Base-by-base conservation (phyloP, 805 yeast genomes). In the Zygosaccharomyces bailii region DNA sequence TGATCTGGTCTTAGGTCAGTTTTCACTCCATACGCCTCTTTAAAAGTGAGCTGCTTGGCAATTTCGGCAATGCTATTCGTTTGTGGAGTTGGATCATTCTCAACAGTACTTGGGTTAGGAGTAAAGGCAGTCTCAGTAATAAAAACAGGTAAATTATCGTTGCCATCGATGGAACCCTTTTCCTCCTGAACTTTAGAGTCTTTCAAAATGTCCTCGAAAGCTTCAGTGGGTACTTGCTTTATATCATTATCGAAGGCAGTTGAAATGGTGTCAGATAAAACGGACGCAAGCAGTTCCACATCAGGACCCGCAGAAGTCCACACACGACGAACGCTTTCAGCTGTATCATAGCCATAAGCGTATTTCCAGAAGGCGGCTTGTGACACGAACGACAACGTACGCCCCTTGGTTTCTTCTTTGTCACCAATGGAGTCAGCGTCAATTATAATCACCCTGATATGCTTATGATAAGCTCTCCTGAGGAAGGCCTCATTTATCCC, bases 361-460 rank as follows among this genome's bases (percentile, higher is more conserved):
- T 75, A 69, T 48, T 75, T 75, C 95, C 96, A 88, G 72, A 87
- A 84, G 0, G 82, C 86, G 33, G 84, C 78, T 68, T 89, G 96
- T 45, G 79, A 68, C 39, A 88, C 87, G 63, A 89, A 82, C 30
- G 80, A 75, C 24, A 73, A 72, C 3, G 93, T 79, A 61, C 89
- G 81, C 21, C 95, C 95, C 54, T 79, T 75, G 32, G 93, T 82
- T 44, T 81, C 80, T 49, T 79, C 84, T 54, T 80, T 74, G 44
- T 79, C 86, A 33, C 84, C 86, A 48, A 84, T 69, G 16, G 77
- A 60, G 17, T 80, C 72, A 51, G 76, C 71, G 63, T 88, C 95
- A 40, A 87, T 59, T 20, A 85, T 66, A 47, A 71, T 69, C 35
- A 89, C 63, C 42, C 71, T 68, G 52, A 78, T 68, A 30, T 74